Evolutionary conservation across 1,284 basidiomycete species (phyloP).

Genomic region (Apiotrichum veenhuisii): DNA sequence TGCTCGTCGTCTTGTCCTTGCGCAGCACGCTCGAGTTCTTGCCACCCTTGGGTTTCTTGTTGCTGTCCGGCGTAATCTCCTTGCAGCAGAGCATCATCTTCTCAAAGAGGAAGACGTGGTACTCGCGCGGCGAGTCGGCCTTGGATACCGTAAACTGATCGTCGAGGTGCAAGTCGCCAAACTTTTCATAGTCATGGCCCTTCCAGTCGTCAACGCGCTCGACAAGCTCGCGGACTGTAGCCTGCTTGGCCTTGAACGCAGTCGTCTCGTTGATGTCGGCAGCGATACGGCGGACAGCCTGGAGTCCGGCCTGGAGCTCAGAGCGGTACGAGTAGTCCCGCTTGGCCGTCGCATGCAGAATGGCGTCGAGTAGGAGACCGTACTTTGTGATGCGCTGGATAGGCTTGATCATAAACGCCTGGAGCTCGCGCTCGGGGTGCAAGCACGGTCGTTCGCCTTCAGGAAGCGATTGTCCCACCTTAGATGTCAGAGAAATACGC

Average conservation of each 20-base stretch:
- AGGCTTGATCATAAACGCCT: conserved; percentile 74
- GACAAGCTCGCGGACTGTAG: conserved; percentile 82
- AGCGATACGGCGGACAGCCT: conserved; percentile 86
- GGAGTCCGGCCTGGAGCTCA: conserved; percentile 78
- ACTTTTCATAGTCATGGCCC: conserved; percentile 89
- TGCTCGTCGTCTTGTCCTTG: conserved; percentile 57
- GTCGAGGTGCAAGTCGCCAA: conserved; percentile 87
- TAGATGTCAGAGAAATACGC: conserved; percentile 10
- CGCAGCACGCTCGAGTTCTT: conserved; percentile 44
- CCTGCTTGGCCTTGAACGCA: conserved; percentile 66
- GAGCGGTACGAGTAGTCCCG: conserved; percentile 66
- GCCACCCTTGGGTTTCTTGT: conserved; percentile 42
- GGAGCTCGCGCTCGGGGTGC: conserved; percentile 62
- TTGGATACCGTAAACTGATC: conserved; percentile 96
- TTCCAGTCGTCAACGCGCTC: conserved; percentile 97
- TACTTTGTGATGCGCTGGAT: conserved; percentile 76
- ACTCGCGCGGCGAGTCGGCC: conserved; percentile 92
- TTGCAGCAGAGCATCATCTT: conserved; percentile 99
- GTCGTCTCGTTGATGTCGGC: conserved; percentile 93
- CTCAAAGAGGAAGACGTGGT: conserved; percentile 98
- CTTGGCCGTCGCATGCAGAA: conserved; percentile 41
- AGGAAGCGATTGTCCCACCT: conserved; percentile 38
- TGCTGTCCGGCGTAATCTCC: conserved; percentile 55
- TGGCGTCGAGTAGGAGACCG: conserved; percentile 59
- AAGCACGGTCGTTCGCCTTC: conserved; percentile 35